A percentile compares a stretch with the other conserved stretches of the same genome.
These are phyloP conservation scores for Jatropha curcas DNA, from an alignment of 345 rosid genomes.

Conservation along the genomic window DNA sequence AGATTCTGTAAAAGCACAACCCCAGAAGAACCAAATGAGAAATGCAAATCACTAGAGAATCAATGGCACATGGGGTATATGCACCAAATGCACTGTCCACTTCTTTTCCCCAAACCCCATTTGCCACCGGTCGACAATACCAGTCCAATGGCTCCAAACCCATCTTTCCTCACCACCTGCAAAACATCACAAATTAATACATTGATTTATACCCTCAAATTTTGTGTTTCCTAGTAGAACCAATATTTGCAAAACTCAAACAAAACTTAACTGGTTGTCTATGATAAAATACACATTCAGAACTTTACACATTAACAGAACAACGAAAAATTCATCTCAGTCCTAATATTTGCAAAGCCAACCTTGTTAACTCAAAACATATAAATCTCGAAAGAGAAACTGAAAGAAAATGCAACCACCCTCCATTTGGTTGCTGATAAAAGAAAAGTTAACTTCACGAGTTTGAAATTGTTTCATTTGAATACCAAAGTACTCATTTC, in stretches of 20 bases:
- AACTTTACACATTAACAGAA: background rate
- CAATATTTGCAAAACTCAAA: no score
- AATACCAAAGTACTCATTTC: constrained; percentile 6
- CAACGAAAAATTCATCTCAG: background rate
- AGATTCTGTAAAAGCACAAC: constrained; percentile 29
- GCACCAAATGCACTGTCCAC: constrained; percentile 33
- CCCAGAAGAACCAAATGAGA: constrained; percentile 35
- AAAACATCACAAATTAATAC: background rate
- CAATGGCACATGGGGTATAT: constrained; percentile 34
- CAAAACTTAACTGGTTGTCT: no score
- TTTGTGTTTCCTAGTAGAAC: background rate
- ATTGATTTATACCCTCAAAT: constrained; percentile 1
- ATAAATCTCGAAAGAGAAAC: background rate
- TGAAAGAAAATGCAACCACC: background rate
- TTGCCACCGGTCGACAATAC: constrained; percentile 32
- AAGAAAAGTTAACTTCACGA: background rate
- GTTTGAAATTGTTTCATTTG: background rate
- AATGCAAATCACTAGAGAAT: constrained; percentile 34
- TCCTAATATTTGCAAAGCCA: background rate
- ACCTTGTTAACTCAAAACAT: background rate
- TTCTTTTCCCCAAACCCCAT: constrained; percentile 33
- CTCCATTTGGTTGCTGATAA: background rate
- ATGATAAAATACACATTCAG: background rate
- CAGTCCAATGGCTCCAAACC: constrained; percentile 22
- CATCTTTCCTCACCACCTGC: constrained; percentile 12